Base-by-base conservation (phyloP, 805 yeast species). In the Candida verbasci region DNA sequence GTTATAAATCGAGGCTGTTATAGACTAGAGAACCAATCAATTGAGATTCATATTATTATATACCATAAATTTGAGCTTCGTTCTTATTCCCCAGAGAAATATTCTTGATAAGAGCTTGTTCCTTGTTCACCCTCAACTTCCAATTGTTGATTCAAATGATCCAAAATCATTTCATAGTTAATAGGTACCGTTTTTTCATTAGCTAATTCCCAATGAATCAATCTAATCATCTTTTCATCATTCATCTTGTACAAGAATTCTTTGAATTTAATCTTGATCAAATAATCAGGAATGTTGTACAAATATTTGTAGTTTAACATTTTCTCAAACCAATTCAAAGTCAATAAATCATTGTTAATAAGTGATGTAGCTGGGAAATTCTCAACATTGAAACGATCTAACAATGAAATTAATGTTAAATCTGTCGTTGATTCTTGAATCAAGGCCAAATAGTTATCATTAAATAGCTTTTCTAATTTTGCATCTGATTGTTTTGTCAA, bases 301-400 rank as follows among this genome's bases (percentile, higher is more conserved):
- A 18, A 18, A n/a, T 23, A 23, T 24, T 31, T 31, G 22, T 31
- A 31, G 9, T 6, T 17, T n/a, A 31, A 31, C 34, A 31, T 31
- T 9, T 24, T 23, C 12, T 31, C 28, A 31, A 31, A 31, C 34
- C 34, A 31, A 6, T 28, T 11, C 4, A 31, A 24, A 31, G 28
- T 22, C n/a, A 28, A 31, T 10, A 12, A 4, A 12, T 23, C 34
- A 30, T 30, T 26, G 9, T 17, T 17, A 6, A 30, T 30, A 15
- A 6, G 9, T 9, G 8, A 9, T n/a, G 33, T 30, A 16, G 34
- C 6, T 16, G 34, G 34, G 10, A 31, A 31, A 31, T 31, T 31
- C n/a, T 22, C 27, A 24, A 10, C 11, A 21, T 31, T 31, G n/a
- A 23, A 31, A 31, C 10, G 20, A 14, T 23, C 21, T 6, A 31